Evolutionary conservation across 129 eudicot species (phyloP), one percentile per base, ranked within the genome.

Genomic region (Flaveria sonorensis): DNA sequence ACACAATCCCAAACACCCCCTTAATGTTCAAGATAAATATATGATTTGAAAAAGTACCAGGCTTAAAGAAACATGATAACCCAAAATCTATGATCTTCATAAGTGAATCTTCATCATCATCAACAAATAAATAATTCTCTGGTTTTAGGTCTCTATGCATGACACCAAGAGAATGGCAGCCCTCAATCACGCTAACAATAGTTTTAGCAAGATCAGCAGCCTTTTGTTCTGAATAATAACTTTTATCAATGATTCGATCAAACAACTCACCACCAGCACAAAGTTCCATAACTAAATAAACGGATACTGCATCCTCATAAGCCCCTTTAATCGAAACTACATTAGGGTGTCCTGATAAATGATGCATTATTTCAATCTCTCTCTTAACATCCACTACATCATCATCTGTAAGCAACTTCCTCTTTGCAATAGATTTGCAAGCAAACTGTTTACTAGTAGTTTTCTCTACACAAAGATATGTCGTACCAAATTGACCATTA

Each of bases 121-220:
- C 82, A 23, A 88, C 89, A 21, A 89, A 86, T 4, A 92, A 77
- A 78, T 89, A 92, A 43, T 89, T 92, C 83, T 92, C 97, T 3
- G 97, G 97, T 83, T 91, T 91, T 16, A 91, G 86, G 60, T 91
- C 97, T n/a, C 97, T 77, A 80, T 91, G 97, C 97, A 91, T 85
- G 15, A 91, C 95, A 16, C 97, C 97, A 66, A 89, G 80, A 55
- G 95, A 87, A 73, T 91, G 95, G 23, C 92, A 91, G 23, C 89
- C 76, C 80, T 89, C 90, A 15, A 91, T 56, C 10, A 89, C 97
- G 61, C 96, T 69, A 73, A 89, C 87, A 45, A 92, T 89, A 1
- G 75, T 84, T 77, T 89, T 92, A 42, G 92, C 87, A 63, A 92
- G 91, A 75, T 87, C 85, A 64, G 97, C 97, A 2, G 97, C 97